These are phyloP conservation scores for Hypoxylon intermedium DNA, from an alignment of 495 filamentous ascomycete genomes.

Conservation along the genomic window DNA sequence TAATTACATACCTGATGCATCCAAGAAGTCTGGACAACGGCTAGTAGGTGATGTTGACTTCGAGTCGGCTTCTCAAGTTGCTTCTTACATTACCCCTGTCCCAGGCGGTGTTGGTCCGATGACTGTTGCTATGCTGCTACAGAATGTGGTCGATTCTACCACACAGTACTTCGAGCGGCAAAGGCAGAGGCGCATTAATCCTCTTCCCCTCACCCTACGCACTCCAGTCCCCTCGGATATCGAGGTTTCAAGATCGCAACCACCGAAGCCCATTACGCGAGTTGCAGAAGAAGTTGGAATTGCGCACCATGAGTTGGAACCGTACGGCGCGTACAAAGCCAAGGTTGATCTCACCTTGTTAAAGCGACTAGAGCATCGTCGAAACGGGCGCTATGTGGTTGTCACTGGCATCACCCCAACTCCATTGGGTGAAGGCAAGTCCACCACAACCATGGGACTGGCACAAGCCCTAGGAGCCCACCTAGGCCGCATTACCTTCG, in stretches of 20 bases:
- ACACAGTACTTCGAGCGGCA: conserved; percentile 81
- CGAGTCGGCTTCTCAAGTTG: conserved; percentile 82
- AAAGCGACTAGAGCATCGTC: conserved; percentile 82
- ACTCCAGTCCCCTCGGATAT: conserved; percentile 91
- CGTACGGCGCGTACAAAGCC: conserved; percentile 92
- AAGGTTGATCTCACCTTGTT: conserved; percentile 86
- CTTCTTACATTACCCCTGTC: conserved; percentile 95
- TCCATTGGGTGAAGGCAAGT: conserved; percentile 97
- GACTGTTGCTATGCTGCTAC: conserved; percentile 96
- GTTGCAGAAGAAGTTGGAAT: conserved; percentile 90
- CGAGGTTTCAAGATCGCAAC: conserved; percentile 85
- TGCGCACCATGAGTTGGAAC: conserved; percentile 83
- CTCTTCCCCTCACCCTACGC: conserved; percentile 77
- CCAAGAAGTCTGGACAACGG: conserved; percentile 89
- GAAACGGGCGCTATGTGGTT: conserved; percentile 87
- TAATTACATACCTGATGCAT: conserved; percentile 92
- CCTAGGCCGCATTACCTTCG: conserved; percentile 84
- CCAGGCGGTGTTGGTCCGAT: conserved; percentile 97
- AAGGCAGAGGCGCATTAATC: conserved; percentile 74
- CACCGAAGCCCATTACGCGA: conserved; percentile 84
- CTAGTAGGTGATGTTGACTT: conserved; percentile 97
- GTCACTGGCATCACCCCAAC: conserved; percentile 97
- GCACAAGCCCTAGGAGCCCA: conserved; percentile 94
- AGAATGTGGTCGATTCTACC: conserved; percentile 89
- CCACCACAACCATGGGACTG: conserved; percentile 96